phyloP scores from a whole-genome alignment of 2,329 filamentous ascomycete species.

The Fusarium keratoplasticum region DNA sequence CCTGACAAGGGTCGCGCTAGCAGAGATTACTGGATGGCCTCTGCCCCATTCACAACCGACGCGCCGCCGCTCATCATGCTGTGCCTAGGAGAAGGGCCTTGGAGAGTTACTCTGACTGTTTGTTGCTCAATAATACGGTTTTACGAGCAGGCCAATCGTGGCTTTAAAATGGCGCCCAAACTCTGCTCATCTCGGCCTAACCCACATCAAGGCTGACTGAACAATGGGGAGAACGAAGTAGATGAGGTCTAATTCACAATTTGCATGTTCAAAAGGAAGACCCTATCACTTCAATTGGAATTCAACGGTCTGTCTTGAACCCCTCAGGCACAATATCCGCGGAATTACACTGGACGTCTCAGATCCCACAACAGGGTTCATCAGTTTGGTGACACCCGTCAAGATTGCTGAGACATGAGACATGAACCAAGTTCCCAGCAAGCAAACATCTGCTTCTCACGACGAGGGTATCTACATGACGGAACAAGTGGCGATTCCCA shows the following conservation, averaged over 20 bases:
- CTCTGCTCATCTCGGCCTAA: not conserved
- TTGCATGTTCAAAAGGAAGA: not conserved
- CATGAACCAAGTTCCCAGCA: not conserved
- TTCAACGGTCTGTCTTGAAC: not conserved
- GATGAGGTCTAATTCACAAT: not conserved
- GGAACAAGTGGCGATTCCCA: not conserved
- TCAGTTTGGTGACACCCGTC: not conserved
- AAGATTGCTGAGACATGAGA: not conserved
- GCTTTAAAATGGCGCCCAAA: not conserved
- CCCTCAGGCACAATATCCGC: not conserved
- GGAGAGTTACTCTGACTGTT: not conserved
- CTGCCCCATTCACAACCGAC: not conserved
- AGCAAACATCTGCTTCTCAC: not conserved
- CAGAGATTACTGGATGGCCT: slow-evolving; percentile 8
- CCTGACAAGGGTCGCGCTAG: slow-evolving; percentile 13
- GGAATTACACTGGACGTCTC: not conserved
- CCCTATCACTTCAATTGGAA: not conserved
- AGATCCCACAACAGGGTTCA: not conserved
- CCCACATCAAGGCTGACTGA: not conserved
- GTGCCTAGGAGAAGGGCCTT: not conserved
- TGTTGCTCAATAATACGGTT: not conserved
- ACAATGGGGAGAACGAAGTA: not conserved
- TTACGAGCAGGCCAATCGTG: not conserved
- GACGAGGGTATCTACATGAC: not conserved
- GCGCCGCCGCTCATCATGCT: slow-evolving; percentile 21